A percentile compares a stretch with the other conserved stretches of the same genome.
phyloP scores from a whole-genome alignment of 163 green algal species.

The Chlorella variabilis region DNA sequence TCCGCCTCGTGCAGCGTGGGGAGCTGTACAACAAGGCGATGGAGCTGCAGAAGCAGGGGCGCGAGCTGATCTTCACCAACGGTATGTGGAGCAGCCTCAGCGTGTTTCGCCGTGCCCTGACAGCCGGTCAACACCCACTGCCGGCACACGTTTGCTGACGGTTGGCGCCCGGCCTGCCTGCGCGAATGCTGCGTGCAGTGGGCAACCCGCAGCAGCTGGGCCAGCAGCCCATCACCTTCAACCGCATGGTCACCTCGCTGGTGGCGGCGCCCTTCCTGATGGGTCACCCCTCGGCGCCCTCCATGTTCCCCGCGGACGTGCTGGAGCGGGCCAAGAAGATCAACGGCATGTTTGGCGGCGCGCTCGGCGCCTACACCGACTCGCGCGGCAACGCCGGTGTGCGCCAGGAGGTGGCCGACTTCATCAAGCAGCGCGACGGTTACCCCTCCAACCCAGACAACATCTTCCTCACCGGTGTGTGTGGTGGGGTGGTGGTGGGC shows the following conservation, averaged over 20 bases:
- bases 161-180: not conserved
- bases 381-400: slow-evolving; percentile 76
- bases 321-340: slow-evolving; percentile 73
- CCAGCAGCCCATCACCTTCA: slow-evolving; percentile 95
- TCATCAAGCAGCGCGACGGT: slow-evolving; percentile 83
- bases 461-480: slow-evolving; percentile 82
- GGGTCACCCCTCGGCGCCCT: slow-evolving; percentile 56
- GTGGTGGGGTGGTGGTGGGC: not conserved
- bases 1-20: too few species aligned
- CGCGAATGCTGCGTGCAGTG: slow-evolving; percentile 33
- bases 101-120: too few species aligned
- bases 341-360: slow-evolving; percentile 63
- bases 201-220: slow-evolving; percentile 93
- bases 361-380: slow-evolving; percentile 89
- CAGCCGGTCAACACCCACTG: too few species aligned
- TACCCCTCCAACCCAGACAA: slow-evolving; percentile 67
- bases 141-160: not conserved
- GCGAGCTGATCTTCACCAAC: slow-evolving; percentile 94
- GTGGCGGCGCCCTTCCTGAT: slow-evolving; percentile 77
- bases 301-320: slow-evolving; percentile 85
- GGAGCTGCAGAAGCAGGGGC: slow-evolving; percentile 79
- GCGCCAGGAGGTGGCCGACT: slow-evolving; percentile 87
- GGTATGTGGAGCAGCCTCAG: too few species aligned
- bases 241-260: slow-evolving; percentile 86
- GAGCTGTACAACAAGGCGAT: slow-evolving; percentile 88